Evolutionary conservation across 352 stramenopile genomes (phyloP), one percentile per base, ranked within the genome.

Genomic region (Pythium periplocum): DNA sequence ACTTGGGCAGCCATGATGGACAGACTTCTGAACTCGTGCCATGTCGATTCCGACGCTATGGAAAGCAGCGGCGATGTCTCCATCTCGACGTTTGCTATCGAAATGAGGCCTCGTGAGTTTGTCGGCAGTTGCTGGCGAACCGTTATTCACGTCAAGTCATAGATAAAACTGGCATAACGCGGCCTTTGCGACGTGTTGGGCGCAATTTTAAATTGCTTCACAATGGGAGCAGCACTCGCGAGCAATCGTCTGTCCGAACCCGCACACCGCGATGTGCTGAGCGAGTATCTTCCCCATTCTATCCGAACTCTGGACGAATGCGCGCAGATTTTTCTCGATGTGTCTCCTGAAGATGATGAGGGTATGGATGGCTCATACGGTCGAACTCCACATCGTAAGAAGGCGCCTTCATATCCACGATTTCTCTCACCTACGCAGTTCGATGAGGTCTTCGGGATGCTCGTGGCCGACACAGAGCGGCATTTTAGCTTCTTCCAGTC

Each of bases 401-500:
- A 26, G 17, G 17, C 48, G 12, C 36, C 47, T 7, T 30, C 45
- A 9, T 87, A 87, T 56, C 64, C 75, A 5, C 74, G 76, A 6
- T 68, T 74, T 47, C 55, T 92, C 35, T 59, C 66, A 17, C 59
- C 68, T 5, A 9, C 48, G 9, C 69, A 85, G 35, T 92, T 92
- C 57, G 77, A 90, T 42, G 81, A 92, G 39, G 61, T 92, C 2
- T 90, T 90, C 44, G 81, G 78, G 9, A 76, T 90, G 71, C 69
- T 92, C 2, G 62, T 92, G 43, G 55, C 70, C 0, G 78, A 92
- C 45, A 61, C 69, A 0, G 68, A 83, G 36, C 81, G 75, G 4
- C 81, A 90, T 51, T 92, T 88, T 37, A 60, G 51, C 35, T 86
- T 87, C 48, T 90, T 90, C 62, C 59, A 77, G 30, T 8, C 60